These are phyloP conservation scores for Boehmeria nivea DNA, from an alignment of 306 rosid species.

Conservation along the genomic window DNA sequence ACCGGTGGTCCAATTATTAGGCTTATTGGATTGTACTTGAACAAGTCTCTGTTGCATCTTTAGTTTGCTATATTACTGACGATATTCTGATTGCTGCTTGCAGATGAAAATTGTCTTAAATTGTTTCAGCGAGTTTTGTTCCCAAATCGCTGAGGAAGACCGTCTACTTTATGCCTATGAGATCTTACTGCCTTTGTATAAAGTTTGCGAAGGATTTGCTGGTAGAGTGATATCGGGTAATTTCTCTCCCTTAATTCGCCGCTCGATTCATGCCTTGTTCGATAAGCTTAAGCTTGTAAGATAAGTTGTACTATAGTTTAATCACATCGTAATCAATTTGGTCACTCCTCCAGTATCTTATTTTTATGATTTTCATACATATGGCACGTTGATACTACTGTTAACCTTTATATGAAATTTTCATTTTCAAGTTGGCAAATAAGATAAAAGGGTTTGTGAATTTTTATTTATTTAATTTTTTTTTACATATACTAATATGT, in stretches of 20 bases:
- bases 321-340: too few species aligned
- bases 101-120: conserved; percentile 78
- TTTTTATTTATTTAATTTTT: too few species aligned
- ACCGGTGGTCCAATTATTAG: background rate
- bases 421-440: too few species aligned
- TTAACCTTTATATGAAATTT: too few species aligned
- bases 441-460: too few species aligned
- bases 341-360: too few species aligned
- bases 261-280: background rate
- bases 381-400: too few species aligned
- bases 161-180: conserved; percentile 47
- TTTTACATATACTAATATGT: too few species aligned
- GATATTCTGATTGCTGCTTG: conserved; percentile 20
- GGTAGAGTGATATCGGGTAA: conserved; percentile 71
- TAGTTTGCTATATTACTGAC: background rate
- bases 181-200: conserved; percentile 63
- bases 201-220: conserved; percentile 76
- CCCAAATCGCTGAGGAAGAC: conserved; percentile 50
- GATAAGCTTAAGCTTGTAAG: background rate
- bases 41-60: background rate
- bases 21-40: background rate
- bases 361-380: too few species aligned
- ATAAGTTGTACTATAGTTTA: too few species aligned
- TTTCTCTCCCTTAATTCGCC: conserved; percentile 10
- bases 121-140: conserved; percentile 46